Base-by-base conservation (phyloP, 768 basidiomycete genomes). In the Xerocomellus intermedius region DNA sequence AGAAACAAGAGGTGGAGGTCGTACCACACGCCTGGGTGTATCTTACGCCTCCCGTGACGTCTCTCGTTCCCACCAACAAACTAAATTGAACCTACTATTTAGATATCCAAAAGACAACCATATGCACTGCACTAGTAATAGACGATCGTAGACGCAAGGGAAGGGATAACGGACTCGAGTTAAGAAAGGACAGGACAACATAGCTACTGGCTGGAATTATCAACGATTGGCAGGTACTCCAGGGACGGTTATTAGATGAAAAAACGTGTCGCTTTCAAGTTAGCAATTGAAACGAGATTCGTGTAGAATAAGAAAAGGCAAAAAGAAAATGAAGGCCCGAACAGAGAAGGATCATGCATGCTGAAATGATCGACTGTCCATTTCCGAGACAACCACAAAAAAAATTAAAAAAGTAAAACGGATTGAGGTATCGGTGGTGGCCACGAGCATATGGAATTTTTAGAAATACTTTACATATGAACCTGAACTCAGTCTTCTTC, bases 401-500 rank as follows among this genome's bases (percentile, higher is more conserved):
- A 30, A 26, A 43, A 39, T 39, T 35, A 37, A 35, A 19, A 42
- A 39, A 30, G 21, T 5, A 44, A 57, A 56, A 54, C 7, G 48
- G 35, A 55, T 67, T 43, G 36, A 59, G 64, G 56, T 68, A 61
- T 70, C 61, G 68, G 59, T 65, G 55, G 60, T n/a, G 42, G 41
- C 51, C 55, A 67, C 55, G 49, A 63, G 46, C 52, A 55, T 28
- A 59, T 44, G 9, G 33, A 48, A 51, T 38, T 30, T 37, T 54
- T 52, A 6, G 41, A 58, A 58, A 59, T 65, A 62, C 48, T 49
- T 66, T 59, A 69, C 65, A 64, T 12, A 49, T 8, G 45, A 50
- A 49, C 37, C 43, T 22, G 45, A 45, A 48, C 37, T 53, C 38
- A 59, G 2, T 85, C 84, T 62, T 89, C 86, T 57, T 91, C 54